A percentile compares a stretch with the other conserved stretches of the same genome.
Conservation (phyloP, 1,284 basidiomycete genomes). For the Retiboletus flavoniger region DNA sequence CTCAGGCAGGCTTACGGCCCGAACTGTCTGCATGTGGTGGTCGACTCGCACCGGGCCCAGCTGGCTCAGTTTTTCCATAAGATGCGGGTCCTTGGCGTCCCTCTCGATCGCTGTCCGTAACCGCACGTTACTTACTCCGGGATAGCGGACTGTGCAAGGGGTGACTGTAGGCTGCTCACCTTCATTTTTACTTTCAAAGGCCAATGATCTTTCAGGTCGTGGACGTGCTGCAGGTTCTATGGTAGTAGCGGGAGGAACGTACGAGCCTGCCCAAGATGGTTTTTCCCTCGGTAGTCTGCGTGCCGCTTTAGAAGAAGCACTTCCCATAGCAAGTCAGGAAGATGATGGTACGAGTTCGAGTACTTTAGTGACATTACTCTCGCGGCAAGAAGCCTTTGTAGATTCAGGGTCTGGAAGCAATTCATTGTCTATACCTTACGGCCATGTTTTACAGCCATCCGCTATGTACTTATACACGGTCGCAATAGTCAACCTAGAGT, state of each 20-base stretch:
- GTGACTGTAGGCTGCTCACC: slow-evolving; percentile 34
- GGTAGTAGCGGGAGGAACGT: slow-evolving; percentile 34
- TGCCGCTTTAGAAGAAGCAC: slow-evolving; percentile 62
- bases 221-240: slow-evolving; percentile 8
- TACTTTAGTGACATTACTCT: background rate
- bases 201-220: slow-evolving; percentile 32
- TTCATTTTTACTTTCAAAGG: slow-evolving; percentile 55
- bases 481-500: slow-evolving; percentile 33
- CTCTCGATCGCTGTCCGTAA: slow-evolving; percentile 54
- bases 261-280: slow-evolving; percentile 55
- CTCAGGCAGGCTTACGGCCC: slow-evolving; percentile 46
- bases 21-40: slow-evolving; percentile 58
- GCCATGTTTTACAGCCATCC: slow-evolving; percentile 42
- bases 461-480: slow-evolving; percentile 42
- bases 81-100: slow-evolving; percentile 75
- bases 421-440: slow-evolving; percentile 40
- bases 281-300: slow-evolving; percentile 60
- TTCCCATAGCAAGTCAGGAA: slow-evolving; percentile 55
- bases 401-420: slow-evolving; percentile 10
- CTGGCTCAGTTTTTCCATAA: slow-evolving; percentile 66
- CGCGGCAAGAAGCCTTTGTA: too few species aligned
- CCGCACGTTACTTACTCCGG: background rate
- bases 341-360: background rate
- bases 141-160: background rate
- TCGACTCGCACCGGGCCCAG: slow-evolving; percentile 75